Base-by-base conservation (phyloP, 345 rosid species). In the Raphanus raphanistrum region DNA sequence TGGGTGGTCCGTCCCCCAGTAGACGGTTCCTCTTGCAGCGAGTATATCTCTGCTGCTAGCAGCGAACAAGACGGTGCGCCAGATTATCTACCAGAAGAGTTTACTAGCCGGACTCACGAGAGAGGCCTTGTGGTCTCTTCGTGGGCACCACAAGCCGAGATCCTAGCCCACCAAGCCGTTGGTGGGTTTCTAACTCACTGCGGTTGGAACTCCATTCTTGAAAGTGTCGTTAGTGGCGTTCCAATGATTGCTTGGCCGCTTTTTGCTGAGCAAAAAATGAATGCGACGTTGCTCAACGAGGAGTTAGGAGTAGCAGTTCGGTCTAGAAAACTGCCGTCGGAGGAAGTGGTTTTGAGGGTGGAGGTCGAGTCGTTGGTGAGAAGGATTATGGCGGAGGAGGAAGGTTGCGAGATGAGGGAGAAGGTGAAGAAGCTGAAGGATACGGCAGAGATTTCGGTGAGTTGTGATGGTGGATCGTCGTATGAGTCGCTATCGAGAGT, bases 121-220 rank as follows among this genome's bases (percentile, higher is more conserved):
- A 76, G 74, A 76, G 70, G 79, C 6, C 41, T 61, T 0, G 70
- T 69, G 70, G 41, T 76, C 17, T 3, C 45, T 1, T 74, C 85
- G 0, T 90, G 98, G 98, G 96, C 90, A 0, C 98, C 94, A 0
- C 98, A 92, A 21, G 5, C 83, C 52, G 84, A 84, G 76, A 79
- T 93, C 11, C 64, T 93, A 21, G 69, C 74, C 10, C 90, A 90
- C 76, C 8, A 55, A 13, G 86, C 88, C 0, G 90, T 93, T 0
- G 90, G 88, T 26, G 83, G 89, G 33, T 90, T 82, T 72, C 66
- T 90, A 0, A 88, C 90, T 1, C 98, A 92, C 8, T 92, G 98
- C 35, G 96, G 96, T 1, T 92, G 98, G 98, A 92, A 92, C 63
- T 92, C 98, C 0, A 85, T 87, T 0, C 66, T 85, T 70, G 96